These are phyloP conservation scores for Aspergillus fumigatus DNA, from an alignment of 2,329 filamentous ascomycete species.

Conservation along the genomic window DNA sequence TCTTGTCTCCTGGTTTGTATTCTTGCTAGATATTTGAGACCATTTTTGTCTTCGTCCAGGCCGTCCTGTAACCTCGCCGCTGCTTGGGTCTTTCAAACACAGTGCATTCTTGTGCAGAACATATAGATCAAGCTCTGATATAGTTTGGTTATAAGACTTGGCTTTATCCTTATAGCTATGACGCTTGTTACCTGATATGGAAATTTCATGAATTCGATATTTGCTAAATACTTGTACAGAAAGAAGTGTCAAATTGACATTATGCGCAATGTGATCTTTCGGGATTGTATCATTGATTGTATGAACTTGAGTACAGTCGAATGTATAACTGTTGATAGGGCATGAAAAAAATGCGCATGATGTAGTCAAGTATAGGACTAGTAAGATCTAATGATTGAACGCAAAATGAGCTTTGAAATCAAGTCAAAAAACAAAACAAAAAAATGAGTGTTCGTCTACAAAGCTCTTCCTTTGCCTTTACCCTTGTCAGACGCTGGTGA, in stretches of 20 bases:
- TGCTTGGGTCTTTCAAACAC: background rate
- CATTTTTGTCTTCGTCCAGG: background rate
- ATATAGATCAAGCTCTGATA: background rate
- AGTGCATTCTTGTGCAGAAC: background rate
- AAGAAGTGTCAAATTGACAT: background rate
- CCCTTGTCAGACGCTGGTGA: conserved; percentile 22
- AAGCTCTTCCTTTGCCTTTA: conserved; percentile 32
- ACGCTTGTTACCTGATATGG: background rate
- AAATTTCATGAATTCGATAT: background rate
- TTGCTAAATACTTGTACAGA: background rate
- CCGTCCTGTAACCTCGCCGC: background rate
- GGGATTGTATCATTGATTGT: background rate
- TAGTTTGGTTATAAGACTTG: background rate
- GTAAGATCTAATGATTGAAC: background rate
- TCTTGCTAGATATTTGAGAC: background rate
- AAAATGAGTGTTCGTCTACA: conserved; percentile 3
- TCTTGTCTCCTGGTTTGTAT: background rate
- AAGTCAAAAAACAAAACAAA: background rate
- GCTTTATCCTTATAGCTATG: background rate
- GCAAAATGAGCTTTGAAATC: background rate
- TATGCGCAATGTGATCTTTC: no score
- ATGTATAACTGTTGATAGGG: background rate
- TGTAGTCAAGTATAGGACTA: background rate
- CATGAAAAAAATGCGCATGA: background rate
- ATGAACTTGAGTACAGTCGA: background rate